These are phyloP conservation scores for Pisolithus orientalis DNA, from an alignment of 768 basidiomycete species.

Conservation along the genomic window DNA sequence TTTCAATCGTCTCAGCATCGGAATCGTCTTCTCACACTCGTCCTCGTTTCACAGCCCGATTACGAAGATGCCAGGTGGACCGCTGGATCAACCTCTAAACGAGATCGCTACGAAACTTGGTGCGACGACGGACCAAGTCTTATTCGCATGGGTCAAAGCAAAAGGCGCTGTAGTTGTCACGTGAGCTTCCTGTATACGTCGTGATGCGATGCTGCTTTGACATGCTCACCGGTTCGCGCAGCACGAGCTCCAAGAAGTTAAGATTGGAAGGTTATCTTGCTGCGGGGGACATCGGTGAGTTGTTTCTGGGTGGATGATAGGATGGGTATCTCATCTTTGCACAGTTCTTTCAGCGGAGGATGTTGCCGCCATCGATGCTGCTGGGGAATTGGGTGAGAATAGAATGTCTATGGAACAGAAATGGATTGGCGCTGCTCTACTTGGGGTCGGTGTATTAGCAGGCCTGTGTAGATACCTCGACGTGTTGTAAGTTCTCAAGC, in stretches of 20 bases:
- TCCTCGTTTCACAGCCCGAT: slow-evolving; percentile 40
- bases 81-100: slow-evolving; percentile 54
- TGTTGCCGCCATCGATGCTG: slow-evolving; percentile 49
- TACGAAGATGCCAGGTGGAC: slow-evolving; percentile 52
- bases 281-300: slow-evolving; percentile 58
- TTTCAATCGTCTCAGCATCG: not conserved
- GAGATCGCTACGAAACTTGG: slow-evolving; percentile 45
- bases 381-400: slow-evolving; percentile 34
- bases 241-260: slow-evolving; percentile 58
- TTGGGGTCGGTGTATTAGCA: not conserved
- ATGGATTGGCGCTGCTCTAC: slow-evolving; percentile 5
- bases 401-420: not conserved
- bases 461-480: too few species aligned
- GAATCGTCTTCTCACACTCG: not conserved
- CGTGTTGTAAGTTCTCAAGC: too few species aligned
- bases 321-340: not conserved
- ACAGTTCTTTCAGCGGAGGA: slow-evolving; percentile 47
- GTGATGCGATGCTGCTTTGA: not conserved
- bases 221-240: slow-evolving; percentile 14
- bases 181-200: slow-evolving; percentile 25
- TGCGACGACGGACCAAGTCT: slow-evolving; percentile 56
- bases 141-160: slow-evolving; percentile 66
- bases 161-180: slow-evolving; percentile 65
- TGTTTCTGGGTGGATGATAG: not conserved
- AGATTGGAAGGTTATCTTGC: slow-evolving; percentile 63